A percentile compares a stretch with the other conserved stretches of the same genome.
Evolutionary conservation across 2,329 filamentous ascomycete species (phyloP).

Genomic region (Samsoniella hepiali): DNA sequence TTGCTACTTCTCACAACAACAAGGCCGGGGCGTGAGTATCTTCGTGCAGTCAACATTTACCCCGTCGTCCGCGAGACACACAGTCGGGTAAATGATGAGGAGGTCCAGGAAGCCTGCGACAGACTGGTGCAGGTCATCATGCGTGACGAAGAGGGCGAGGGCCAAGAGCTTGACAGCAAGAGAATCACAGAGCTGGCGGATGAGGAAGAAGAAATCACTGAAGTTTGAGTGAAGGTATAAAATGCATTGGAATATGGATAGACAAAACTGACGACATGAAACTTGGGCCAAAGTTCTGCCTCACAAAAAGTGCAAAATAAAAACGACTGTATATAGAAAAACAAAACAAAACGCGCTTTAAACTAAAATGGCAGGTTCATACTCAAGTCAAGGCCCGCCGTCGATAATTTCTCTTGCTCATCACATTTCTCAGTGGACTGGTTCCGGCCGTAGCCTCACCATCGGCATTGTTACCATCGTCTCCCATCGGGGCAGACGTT

Average conservation of each 20-base stretch:
- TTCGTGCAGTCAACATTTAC: conserved; percentile 80
- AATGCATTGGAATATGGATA: conserved; percentile 8
- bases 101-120: conserved; percentile 80
- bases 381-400: background rate
- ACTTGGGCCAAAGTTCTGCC: background rate
- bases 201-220: conserved; percentile 53
- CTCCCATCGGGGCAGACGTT: background rate
- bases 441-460: background rate
- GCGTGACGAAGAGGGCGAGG: conserved; percentile 63
- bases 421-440: conserved; percentile 2
- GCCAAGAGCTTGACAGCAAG: conserved; percentile 37
- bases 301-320: background rate
- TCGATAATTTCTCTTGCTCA: background rate
- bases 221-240: conserved; percentile 40
- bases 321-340: background rate
- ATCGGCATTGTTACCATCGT: background rate
- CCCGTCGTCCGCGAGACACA: conserved; percentile 87
- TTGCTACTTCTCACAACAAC: conserved; percentile 80
- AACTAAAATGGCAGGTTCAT: background rate
- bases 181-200: conserved; percentile 45
- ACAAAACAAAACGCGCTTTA: background rate
- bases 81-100: conserved; percentile 71
- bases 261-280: background rate
- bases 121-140: conserved; percentile 85
- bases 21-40: conserved; percentile 65